Evolutionary conservation across 2,329 filamentous ascomycete species (phyloP), one percentile per base, ranked within the genome.

Genomic region (Hymenotorrendiella dingleyae): DNA sequence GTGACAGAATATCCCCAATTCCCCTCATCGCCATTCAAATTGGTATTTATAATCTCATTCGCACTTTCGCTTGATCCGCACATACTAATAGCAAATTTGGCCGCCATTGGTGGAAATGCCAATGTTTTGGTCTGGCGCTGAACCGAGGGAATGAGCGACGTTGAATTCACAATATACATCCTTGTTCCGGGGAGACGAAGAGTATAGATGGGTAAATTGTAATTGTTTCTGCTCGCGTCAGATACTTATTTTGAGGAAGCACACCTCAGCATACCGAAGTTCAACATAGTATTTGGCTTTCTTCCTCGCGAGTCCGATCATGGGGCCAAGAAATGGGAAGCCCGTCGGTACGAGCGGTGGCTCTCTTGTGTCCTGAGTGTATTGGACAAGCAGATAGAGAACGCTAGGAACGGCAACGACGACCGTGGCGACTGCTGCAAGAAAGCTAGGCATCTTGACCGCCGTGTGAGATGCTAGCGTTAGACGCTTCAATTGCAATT

Each of bases 131-230:
- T 54, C 43, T 67, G 64, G 29, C 62, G 64, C 43, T 71, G 67
- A 3, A 67, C 59, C 0, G 34, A 42, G 7, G 62, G 56, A 20
- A 71, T 62, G 16, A 71, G 49, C 0, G 61, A 45, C 0, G 62
- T 57, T 2, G 56, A 58, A 8, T 64, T 64, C 10, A 69, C 60
- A 8, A 71, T 56, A 36, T 71, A 71, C 37, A 69, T 57, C 37
- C 66, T 65, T 22, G 63, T 56, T 4, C 66, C 65, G 1, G 66
- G 65, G 26, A 71, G 54, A 3, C 60, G 46, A 17, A 72, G 47
- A 4, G 67, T 71, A 42, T 64, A 65, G 23, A 71, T 67, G 0
- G 67, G 63, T 1, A 42, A 19, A 12, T 40, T 11, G 16, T 35
- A 28, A 17, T 46, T 48, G 20, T 46, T 23, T 14, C 48, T 50